Evolutionary conservation across 2,329 filamentous ascomycete genomes (phyloP).

Genomic region (Pseudocercospora fijiensis): DNA sequence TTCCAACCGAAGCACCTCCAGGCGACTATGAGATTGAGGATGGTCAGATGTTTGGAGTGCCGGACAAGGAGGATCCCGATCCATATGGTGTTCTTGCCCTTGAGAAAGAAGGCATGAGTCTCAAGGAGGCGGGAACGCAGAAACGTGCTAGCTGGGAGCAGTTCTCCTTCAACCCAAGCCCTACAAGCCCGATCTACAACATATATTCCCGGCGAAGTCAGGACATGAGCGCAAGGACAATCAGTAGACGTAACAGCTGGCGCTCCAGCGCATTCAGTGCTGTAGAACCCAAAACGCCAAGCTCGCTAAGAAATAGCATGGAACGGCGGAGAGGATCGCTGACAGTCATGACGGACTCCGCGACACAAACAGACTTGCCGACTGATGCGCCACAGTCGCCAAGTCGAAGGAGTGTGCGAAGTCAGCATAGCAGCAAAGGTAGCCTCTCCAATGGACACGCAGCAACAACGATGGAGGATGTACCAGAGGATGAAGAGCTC

Average conservation of each 20-base stretch:
- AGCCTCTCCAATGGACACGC: conserved; percentile 24
- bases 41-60: conserved; percentile 69
- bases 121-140: conserved; percentile 81
- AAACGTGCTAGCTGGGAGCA: conserved; percentile 71
- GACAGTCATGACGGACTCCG: conserved; percentile 31
- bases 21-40: conserved; percentile 65
- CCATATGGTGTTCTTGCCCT: conserved; percentile 87
- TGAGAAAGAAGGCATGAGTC: conserved; percentile 86
- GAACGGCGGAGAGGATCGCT: conserved; percentile 23
- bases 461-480: conserved; percentile 27
- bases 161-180: conserved; percentile 77
- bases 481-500: conserved; percentile 34
- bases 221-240: conserved; percentile 32
- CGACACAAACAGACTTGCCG: conserved; percentile 35
- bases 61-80: conserved; percentile 77
- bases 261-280: conserved; percentile 32
- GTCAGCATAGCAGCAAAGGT: conserved; percentile 28
- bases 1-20: conserved; percentile 71
- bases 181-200: conserved; percentile 68
- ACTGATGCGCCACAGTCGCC: conserved; percentile 22
- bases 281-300: conserved; percentile 31
- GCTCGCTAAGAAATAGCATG: conserved; percentile 35
- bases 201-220: conserved; percentile 65
- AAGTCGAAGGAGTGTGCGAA: conserved; percentile 21
- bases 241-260: conserved; percentile 66